Conservation (phyloP, 225 moss, liverwort and hornwort species). For the Polytrichum commune region DNA sequence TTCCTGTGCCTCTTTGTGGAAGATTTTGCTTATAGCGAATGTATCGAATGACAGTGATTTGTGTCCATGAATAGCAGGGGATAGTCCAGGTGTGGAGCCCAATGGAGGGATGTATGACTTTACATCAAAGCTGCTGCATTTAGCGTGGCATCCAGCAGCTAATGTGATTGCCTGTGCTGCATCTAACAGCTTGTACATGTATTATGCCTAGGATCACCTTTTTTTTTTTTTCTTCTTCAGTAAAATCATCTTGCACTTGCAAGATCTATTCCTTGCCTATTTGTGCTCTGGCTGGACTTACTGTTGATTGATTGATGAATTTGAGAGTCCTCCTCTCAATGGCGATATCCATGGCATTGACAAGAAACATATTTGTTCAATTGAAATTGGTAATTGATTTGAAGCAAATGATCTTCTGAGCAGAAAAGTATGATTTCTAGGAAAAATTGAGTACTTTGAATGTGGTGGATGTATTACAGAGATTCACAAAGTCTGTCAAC, state of each 20-base stretch:
- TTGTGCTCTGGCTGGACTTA: constrained; percentile 24
- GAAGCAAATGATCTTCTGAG: too few species aligned
- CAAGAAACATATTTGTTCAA: too few species aligned
- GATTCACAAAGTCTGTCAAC: too few species aligned
- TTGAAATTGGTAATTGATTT: too few species aligned
- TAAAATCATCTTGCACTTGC: constrained; percentile 65
- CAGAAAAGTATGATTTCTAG: too few species aligned
- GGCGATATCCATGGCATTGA: too few species aligned
- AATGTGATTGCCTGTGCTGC: constrained; percentile 99
- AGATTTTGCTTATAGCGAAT: background rate
- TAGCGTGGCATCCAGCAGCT: constrained; percentile 97
- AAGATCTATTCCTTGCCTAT: constrained; percentile 4
- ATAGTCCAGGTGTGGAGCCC: constrained; percentile 82
- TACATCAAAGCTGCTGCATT: constrained; percentile 95
- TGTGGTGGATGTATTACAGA: too few species aligned
- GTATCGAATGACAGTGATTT: background rate
- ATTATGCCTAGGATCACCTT: constrained; percentile 93
- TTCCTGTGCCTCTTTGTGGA: background rate
- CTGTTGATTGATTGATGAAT: too few species aligned
- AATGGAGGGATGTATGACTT: constrained; percentile 98
- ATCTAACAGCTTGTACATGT: constrained; percentile 99
- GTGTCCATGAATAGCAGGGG: constrained; percentile 48
- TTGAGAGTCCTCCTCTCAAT: too few species aligned
- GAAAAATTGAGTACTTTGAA: too few species aligned
- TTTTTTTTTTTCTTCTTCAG: constrained; percentile 33